phyloP scores from a whole-genome alignment of 768 basidiomycete genomes.

The Trametes cinnabarina region DNA sequence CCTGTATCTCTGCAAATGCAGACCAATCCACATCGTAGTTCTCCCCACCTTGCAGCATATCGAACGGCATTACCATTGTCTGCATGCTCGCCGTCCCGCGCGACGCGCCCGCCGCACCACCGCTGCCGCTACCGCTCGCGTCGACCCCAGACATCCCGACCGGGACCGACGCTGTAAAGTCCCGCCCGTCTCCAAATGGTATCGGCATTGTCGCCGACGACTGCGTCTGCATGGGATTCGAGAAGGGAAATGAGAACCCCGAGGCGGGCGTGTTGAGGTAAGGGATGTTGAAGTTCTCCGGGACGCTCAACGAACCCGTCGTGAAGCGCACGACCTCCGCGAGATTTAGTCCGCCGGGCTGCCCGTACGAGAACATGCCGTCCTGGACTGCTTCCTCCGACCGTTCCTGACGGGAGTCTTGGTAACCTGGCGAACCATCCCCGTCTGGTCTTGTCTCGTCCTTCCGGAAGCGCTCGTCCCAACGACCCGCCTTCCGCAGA shows the following conservation, averaged over 20 bases:
- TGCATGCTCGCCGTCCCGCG: neutral
- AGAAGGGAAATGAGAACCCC: constrained; percentile 5
- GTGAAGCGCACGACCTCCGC: neutral
- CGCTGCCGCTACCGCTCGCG: neutral
- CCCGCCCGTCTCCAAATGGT: constrained; percentile 1
- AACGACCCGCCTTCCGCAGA: constrained; percentile 31
- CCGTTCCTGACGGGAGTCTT: neutral
- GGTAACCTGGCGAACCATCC: neutral
- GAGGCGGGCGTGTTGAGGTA: constrained; percentile 1
- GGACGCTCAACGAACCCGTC: neutral
- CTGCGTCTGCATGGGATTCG: neutral
- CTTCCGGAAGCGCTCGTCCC: constrained; percentile 16
- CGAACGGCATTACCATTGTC: constrained; percentile 23
- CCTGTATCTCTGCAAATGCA: constrained; percentile 9
- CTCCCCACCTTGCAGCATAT: constrained; percentile 22
- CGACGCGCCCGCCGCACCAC: neutral
- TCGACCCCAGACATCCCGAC: constrained; percentile 1
- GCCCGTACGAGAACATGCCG: constrained; percentile 1
- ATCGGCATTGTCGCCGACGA: constrained; percentile 3
- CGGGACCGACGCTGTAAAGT: neutral
- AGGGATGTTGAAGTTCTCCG: neutral
- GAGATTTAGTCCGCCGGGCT: neutral
- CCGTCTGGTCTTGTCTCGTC: neutral
- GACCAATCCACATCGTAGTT: constrained; percentile 24
- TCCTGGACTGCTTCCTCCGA: neutral